Base-by-base conservation (phyloP, 2,329 filamentous ascomycete species). In the Paraphaeosphaeria sporulosa region DNA sequence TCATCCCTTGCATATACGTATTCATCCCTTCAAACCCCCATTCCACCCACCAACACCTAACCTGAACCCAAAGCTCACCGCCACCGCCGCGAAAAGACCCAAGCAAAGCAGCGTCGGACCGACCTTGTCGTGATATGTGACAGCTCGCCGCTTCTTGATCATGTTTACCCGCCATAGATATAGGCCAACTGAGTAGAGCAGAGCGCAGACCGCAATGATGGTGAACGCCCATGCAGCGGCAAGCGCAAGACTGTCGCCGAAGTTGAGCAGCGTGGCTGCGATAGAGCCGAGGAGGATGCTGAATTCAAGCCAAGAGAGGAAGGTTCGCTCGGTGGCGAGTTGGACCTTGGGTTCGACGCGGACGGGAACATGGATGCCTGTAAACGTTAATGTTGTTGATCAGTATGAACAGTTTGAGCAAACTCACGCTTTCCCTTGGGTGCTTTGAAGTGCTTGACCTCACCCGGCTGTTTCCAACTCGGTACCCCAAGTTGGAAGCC, bases 341-440 rank as follows among this genome's bases (percentile, higher is more conserved):
- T 93, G 97, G 53, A 99, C 95, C 81, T 99, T 99, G 36, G 95
- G 95, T 79, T 99, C 95, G 36, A 99, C 94, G 51, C 95, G 89
- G 57, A 98, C 90, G 15, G 94, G 94, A 25, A 99, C 95, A 72
- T 98, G 94, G 60, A 99, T 98, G 77, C 92, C 92, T 78, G 40
- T 5, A 23, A 1, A 32, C 0, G 64, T 69, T 64, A 70, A 63
- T 55, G 21, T 40, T 23, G 48, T 7, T 27, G 27, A 6, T 23
- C 49, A 4, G 23, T 55, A 40, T 47, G 4, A 23, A 27, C n/a
- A n/a, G 23, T 6, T 4, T 36, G n/a, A 19, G 17, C 3, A 21
- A 40, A 70, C 75, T 64, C 70, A 72, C 77, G 80, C 87, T 94
- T 94, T 56, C 91, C 91, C 76, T 87, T 89, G 13, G 91, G 91